Conservation (phyloP, 2,329 filamentous ascomycete genomes). For the Aspergillus phoenicis region DNA sequence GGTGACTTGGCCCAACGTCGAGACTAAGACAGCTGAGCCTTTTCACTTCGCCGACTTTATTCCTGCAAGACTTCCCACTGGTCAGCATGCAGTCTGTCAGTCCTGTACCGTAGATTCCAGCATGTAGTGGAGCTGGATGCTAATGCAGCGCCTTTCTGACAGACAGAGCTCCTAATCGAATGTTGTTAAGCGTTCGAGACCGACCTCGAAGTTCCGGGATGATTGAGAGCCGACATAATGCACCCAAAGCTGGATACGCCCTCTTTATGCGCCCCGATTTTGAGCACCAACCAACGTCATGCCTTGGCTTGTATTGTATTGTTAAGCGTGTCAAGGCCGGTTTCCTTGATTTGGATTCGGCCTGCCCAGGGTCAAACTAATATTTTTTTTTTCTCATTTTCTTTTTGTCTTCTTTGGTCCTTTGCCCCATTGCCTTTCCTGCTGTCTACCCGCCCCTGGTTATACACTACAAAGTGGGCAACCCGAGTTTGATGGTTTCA, state of each 20-base stretch:
- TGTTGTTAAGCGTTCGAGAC: slow-evolving; percentile 2
- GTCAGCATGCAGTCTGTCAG: neutral
- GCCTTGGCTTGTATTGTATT: neutral
- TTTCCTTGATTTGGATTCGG: neutral
- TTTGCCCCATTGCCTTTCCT: neutral
- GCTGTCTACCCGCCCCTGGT: neutral
- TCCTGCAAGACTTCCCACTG: neutral
- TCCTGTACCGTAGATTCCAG: neutral
- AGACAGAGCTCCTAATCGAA: neutral
- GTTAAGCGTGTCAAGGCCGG: neutral
- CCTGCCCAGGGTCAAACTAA: neutral
- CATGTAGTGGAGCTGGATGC: neutral
- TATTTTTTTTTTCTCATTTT: neutral
- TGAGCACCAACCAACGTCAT: slow-evolving; percentile 4
- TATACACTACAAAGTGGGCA: neutral
- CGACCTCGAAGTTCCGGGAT: slow-evolving; percentile 7
- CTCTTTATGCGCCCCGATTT: neutral
- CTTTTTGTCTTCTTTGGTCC: neutral
- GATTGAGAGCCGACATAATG: neutral
- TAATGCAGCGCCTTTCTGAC: neutral
- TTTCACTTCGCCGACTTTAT: neutral
- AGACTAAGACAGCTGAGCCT: neutral
- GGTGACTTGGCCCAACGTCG: neutral
- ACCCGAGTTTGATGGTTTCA: neutral
- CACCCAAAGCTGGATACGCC: neutral